Evolutionary conservation across 192 early-diverging fungal genomes (phyloP), one percentile per base, ranked within the genome.

Genomic region (Coemansia sp.): DNA sequence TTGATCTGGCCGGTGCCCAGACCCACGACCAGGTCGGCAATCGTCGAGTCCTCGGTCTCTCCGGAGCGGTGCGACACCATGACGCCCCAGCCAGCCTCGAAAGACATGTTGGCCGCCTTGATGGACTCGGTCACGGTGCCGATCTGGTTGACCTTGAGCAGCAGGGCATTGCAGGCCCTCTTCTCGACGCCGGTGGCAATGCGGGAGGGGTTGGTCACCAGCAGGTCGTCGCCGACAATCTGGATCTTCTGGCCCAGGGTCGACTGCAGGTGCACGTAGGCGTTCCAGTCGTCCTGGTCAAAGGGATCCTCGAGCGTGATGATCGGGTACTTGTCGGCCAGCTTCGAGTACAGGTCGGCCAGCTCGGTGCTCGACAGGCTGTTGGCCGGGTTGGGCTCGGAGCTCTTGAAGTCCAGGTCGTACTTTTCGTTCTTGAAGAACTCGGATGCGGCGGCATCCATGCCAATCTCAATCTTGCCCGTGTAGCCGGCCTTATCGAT

Each of bases 91-190:
- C 94, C 94, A 58, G 87, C 91, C 41, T 69, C 58, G 60, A 92
- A 90, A 53, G 93, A 84, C 50, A 82, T 67, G 55, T 80, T 74
- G 43, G 88, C 85, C 40, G 88, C 88, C 71, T 87, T 82, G 80
- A 98, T 98, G 42, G 88, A 90, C 83, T 98, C 96, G 66, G 90
- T 93, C 23, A 98, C 84, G 53, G 92, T 92, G 51, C 96, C 96
- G 77, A 98, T 98, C 80, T 97, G 96, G 87, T 98, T 98, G 61
- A 98, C 93, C 85, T 98, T 98, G 71, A 98, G 85, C 64, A 98
- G 81, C 38, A 98, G 85, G 14, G 85, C 92, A 62, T 93, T 94
- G 86, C 90, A 91, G 48, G 93, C 82, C 84, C 90, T 96, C 87
- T 93, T 89, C 61, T 93, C 88, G 40, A 97, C 85, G 60, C 92